A percentile compares a stretch with the other conserved stretches of the same genome.
Conservation (phyloP, 2,329 filamentous ascomycete genomes). For the Xylariaceae sp. region DNA sequence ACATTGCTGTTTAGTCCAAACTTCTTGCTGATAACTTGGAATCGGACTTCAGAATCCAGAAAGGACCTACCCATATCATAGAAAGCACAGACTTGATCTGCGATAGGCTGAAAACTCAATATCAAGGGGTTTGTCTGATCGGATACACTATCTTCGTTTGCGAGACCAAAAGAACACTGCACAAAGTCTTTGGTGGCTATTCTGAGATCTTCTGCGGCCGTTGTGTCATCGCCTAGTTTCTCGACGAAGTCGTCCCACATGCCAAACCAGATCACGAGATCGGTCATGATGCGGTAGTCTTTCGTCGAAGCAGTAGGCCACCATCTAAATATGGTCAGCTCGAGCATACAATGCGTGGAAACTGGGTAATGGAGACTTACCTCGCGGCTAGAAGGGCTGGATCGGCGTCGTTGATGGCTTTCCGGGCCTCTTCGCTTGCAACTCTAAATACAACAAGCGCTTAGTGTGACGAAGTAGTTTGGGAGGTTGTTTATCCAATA, state of each 20-base stretch:
- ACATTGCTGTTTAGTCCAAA: neutral
- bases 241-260: constrained; percentile 27
- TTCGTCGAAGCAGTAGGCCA: constrained; percentile 20
- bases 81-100: constrained; percentile 11
- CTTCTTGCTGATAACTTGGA: too few relatives aligned
- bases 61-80: constrained; percentile 20
- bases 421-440: constrained; percentile 6
- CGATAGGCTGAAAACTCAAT: constrained; percentile 18
- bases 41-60: too few relatives aligned
- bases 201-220: constrained; percentile 19
- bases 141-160: neutral
- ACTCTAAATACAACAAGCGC: neutral
- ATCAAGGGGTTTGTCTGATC: constrained; percentile 16
- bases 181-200: constrained; percentile 22
- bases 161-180: constrained; percentile 11
- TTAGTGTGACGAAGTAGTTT: neutral
- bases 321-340: constrained; percentile 17
- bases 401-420: constrained; percentile 16
- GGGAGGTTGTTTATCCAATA: neutral
- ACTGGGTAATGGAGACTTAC: constrained; percentile 11
- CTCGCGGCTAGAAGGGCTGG: constrained; percentile 24
- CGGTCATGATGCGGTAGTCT: constrained; percentile 19
- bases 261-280: constrained; percentile 26
- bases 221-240: constrained; percentile 10
- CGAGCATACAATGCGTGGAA: too few relatives aligned